Percentiles rank a stretch among this genome's conserved stretches.
phyloP scores from a whole-genome alignment of 1,139 yeast genomes.

The Magnusiomyces ingens region DNA sequence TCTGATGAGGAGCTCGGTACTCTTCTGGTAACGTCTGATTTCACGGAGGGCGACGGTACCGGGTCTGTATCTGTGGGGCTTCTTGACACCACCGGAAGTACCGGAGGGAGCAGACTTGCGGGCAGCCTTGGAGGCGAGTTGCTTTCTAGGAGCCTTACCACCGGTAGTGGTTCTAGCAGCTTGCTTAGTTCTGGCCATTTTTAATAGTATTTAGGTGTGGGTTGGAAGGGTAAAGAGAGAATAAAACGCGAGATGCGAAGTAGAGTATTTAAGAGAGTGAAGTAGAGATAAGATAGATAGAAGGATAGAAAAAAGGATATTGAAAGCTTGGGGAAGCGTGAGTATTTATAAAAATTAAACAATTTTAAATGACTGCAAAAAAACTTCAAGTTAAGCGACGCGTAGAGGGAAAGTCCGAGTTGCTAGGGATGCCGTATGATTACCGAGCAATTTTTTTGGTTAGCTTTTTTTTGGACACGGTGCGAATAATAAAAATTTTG shows the following conservation, averaged over 20 bases:
- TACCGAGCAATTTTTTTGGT: background rate
- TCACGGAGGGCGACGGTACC: slow-evolving; percentile 99
- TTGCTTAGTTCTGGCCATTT: slow-evolving; percentile 98
- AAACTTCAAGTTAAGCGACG: background rate
- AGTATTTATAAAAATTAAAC: slow-evolving; percentile 7
- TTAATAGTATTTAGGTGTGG: slow-evolving; percentile 17
- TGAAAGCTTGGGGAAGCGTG: slow-evolving; percentile 12
- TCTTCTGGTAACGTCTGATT: slow-evolving; percentile 98
- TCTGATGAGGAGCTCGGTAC: slow-evolving; percentile 94
- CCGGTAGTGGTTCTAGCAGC: slow-evolving; percentile 98
- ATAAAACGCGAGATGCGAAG: background rate
- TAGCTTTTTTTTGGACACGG: slow-evolving; percentile 3
- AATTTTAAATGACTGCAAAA: background rate
- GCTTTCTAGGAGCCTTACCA: slow-evolving; percentile 99
- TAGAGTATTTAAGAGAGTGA: slow-evolving; percentile 1
- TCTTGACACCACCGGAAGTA: slow-evolving; percentile 98
- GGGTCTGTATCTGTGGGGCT: slow-evolving; percentile 99
- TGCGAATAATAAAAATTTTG: too few relatives aligned
- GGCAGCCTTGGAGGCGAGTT: slow-evolving; percentile 98
- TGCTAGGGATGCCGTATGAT: background rate
- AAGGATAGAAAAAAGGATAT: slow-evolving; percentile 17
- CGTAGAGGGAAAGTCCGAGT: background rate
- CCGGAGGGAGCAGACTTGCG: slow-evolving; percentile 76
- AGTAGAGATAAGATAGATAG: slow-evolving; percentile 11
- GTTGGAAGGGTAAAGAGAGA: slow-evolving; percentile 2